Evolutionary conservation across 2,329 filamentous ascomycete genomes (phyloP), one percentile per base, ranked within the genome.

Genomic region (Exophiala sideris): DNA sequence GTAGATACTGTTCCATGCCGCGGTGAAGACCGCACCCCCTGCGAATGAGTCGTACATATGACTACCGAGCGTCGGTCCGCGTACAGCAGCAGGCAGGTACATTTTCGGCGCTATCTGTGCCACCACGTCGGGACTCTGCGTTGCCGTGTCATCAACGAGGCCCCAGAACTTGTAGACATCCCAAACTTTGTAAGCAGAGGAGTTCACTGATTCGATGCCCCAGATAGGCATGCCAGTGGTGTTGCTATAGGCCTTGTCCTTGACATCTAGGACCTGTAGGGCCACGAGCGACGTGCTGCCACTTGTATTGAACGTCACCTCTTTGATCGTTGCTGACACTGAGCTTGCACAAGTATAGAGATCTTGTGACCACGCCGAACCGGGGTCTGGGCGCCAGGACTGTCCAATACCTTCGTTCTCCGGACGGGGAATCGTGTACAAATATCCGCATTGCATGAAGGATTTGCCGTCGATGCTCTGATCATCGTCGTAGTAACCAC

Each of bases 321-420:
- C 73, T 56, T 78, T 78, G 48, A 79, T 66, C 1, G 67, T 69
- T 2, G 76, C 75, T 40, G 70, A 70, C 2, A 72, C 54, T 0
- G 72, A 62, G 0, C 70, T 70, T 1, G 74, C 73, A 56, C 76
- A 79, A 0, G 68, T 66, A 53, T 77, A 76, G 1, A 78, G 52
- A 0, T 72, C 70, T 2, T 69, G 60, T 1, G 69, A 68, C 75
- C 76, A 79, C 32, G 63, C 53, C 18, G 71, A 71, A 4, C 68
- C 69, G 5, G 68, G 66, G n/a, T 76, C 71, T 20, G 72, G 72
- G 2, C 73, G 56, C 1, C 72, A 57, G 2, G 66, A 61, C 3
- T 62, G 41, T 3, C 21, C 41, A 3, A 7, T 2, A 10, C 16
- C 20, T 21, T 29, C 41, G 18, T 45, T 12, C 41, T 45, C 41